Evolutionary conservation across 352 stramenopile genomes (phyloP), one percentile per base, ranked within the genome.

Genomic region (Phytophthora pinifolia): DNA sequence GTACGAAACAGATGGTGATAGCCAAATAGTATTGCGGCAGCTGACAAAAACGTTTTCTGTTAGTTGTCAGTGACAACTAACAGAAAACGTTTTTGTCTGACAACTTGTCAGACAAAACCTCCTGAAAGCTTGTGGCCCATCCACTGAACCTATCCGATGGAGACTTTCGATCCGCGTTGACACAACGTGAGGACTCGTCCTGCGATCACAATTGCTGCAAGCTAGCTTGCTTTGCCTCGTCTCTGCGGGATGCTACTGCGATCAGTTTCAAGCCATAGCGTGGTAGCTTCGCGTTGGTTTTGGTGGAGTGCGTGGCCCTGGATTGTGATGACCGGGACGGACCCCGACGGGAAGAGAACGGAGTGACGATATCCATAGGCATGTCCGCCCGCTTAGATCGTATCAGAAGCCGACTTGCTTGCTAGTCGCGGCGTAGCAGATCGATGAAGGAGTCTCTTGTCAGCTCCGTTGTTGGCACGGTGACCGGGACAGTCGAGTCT

Each of bases 361-460:
- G 39, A 9, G 20, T 9, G 15, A 38, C 6, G 33, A n/a, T n/a
- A n/a, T n/a, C n/a, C n/a, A 35, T 3, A 22, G 20, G 20, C 20
- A 45, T 65, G 18, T 33, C 37, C 27, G 17, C 22, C 10, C 42
- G 35, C 18, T 52, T 54, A 54, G 39, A 44, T 53, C n/a, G 55
- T 30, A 39, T 60, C 36, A 49, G 35, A 61, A 17, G 12, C 31
- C 0, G 30, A 39, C 17, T 44, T 30, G 36, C 34, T 38, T 45
- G 33, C 36, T 59, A 31, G 41, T 49, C 42, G 15, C 32, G 17
- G 31, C 27, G 41, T 34, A 46, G 36, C 45, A 51, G 20, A 52
- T 38, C 32, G 54, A 67, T 67, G 59, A 56, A 62, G 39, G 51
- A 66, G 52, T 58, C 53, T 9, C 39, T 67, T 7, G 50, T 67